These are phyloP conservation scores for Dothideomycetidae sp. DNA, from an alignment of 2,329 filamentous ascomycete species.

Conservation along the genomic window DNA sequence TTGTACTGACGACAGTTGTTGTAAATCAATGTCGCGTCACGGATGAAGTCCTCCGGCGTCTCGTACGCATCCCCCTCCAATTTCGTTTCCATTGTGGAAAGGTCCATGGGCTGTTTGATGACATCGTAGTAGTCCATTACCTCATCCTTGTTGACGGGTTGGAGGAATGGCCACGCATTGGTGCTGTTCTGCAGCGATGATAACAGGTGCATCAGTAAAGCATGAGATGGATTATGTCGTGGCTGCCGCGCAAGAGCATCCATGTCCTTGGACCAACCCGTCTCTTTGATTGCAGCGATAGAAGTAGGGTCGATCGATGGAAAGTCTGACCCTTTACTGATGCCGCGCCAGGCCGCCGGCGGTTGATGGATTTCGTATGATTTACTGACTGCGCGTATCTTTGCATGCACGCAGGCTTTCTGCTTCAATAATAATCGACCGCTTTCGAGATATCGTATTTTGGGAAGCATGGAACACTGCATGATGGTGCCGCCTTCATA, in stretches of 20 bases:
- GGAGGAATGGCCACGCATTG: constrained; percentile 85
- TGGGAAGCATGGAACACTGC: constrained; percentile 96
- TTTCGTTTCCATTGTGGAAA: constrained; percentile 89
- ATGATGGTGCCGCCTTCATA: constrained; percentile 98
- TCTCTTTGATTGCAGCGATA: constrained; percentile 75
- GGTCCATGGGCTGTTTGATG: constrained; percentile 95
- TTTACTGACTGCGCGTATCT: constrained; percentile 82
- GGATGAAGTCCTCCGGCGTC: constrained; percentile 82
- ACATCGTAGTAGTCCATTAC: constrained; percentile 98
- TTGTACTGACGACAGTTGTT: constrained; percentile 95
- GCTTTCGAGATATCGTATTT: constrained; percentile 83
- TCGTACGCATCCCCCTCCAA: constrained; percentile 87
- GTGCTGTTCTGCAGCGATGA: constrained; percentile 92
- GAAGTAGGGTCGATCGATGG: constrained; percentile 68
- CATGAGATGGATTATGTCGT: constrained; percentile 91
- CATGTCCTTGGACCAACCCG: constrained; percentile 95
- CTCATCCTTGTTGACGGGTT: constrained; percentile 87
- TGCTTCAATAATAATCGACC: constrained; percentile 93
- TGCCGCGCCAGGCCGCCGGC: constrained; percentile 68
- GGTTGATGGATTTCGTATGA: constrained; percentile 77
- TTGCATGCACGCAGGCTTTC: constrained; percentile 86
- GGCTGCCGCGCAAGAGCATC: constrained; percentile 90
- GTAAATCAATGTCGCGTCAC: constrained; percentile 78
- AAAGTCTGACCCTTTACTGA: constrained; percentile 34
- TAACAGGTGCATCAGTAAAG: constrained; percentile 78